Base-by-base conservation (phyloP, 371 early-diverging fungal species). In the Zychaea mexicana region DNA sequence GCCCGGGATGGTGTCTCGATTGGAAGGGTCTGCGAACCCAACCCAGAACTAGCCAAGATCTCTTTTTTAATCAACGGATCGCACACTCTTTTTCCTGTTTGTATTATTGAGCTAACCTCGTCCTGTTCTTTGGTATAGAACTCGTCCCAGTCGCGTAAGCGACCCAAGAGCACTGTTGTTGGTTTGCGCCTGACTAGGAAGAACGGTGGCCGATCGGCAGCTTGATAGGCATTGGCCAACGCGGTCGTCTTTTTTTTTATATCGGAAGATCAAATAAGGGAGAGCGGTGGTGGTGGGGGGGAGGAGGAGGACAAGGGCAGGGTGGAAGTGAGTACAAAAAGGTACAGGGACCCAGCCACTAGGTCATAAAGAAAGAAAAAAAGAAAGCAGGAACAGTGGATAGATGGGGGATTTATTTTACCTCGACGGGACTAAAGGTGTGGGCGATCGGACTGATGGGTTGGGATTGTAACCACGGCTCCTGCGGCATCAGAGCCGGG, bases 1-100 rank as follows among this genome's bases (percentile, higher is more conserved):
- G 2, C 96, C 96, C 10, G 92, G 92, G 19, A 86, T 68, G 4
- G 69, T 66, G 13, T 81, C 68, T 10, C 88, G 76, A 9, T 84
- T 79, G 28, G 92, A 90, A 27, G 97, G 96, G 69, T 97, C 98
- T 2, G 87, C 81, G 67, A 96, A 94, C 0, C 90, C 95, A 31
- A 97, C 69, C 52, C 80, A 76, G 27, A 69, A 60, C 80, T 82
- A 21, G 13, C 24, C 24, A 24, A 42, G n/a, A 22, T 52, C 52
- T 28, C 26, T 17, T 42, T 5, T 38, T 17, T n/a, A n/a, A n/a
- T n/a, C n/a, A n/a, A n/a, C n/a, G n/a, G n/a, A n/a, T n/a, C n/a
- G n/a, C n/a, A n/a, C n/a, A n/a, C 27, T 61, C 45, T 22, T 26
- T 13, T 36, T 57, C 19, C 19, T n/a, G 15, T 26, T 39, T 57